Base-by-base conservation (phyloP, 225 moss, liverwort and hornwort genomes). In the Marchantia paleacea region DNA sequence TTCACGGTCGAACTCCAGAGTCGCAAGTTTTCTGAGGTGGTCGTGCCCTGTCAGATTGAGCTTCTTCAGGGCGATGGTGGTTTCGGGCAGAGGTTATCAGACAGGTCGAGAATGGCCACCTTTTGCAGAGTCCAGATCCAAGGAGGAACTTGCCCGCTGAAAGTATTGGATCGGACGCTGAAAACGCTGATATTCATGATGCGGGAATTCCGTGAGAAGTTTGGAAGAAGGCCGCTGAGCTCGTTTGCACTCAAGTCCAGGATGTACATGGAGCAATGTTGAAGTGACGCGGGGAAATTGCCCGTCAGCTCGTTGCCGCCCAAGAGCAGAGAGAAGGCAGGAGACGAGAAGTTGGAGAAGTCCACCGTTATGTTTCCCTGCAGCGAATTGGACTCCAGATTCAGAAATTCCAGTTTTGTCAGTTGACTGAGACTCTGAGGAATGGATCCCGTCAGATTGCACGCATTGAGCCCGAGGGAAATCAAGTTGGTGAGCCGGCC, bases 281-380 rank as follows among this genome's bases (percentile, higher is more conserved):
- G 14, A 1, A 57, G 19, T 12, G 57, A 57, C 2, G 19, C 13
- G 19, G 57, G 57, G 57, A 57, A 57, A 26, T 55, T 18, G 25
- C 81, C 69, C 1, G 69, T 47, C 0, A 81, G 69, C 22, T 81
- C 29, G 19, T 81, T 81, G 0, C 53, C 20, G 10, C 24, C 69
- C 55, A 81, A 24, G 12, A 25, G 26, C n/a, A 81, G 49, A 18
- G 65, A 10, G 18, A 57, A 57, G 2, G 57, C 57, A 57, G 19
- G 13, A 15, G 28, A 13, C 7, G 63, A 53, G 31, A 61, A 78
- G 61, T 54, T 75, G 54, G 55, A 25, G 7, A 75, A 25, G 10
- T 6, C n/a, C 25, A 18, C 48, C 16, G 83, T 80, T 57, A 80
- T 84, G 22, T 70, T 61, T 6, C 80, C 84, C 7, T 7, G 69